Percentiles rank a stretch among this genome's conserved stretches.
Evolutionary conservation across 306 rosid genomes (phyloP).

Genomic region (Citrullus amarus): DNA sequence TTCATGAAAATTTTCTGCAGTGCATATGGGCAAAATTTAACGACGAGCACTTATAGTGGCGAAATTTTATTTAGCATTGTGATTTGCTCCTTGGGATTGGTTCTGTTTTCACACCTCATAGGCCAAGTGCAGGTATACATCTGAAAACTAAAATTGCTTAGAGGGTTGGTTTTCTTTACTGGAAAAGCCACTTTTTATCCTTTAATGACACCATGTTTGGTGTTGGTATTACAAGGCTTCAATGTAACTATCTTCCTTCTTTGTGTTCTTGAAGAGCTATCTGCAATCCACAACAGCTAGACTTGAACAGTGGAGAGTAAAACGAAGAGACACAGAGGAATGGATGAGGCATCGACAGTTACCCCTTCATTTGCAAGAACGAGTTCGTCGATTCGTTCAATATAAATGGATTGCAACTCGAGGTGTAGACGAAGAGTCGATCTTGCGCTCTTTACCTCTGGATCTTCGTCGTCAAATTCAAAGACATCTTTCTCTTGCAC

Average conservation of each 20-base stretch:
- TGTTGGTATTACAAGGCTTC: not conserved
- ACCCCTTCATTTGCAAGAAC: slow-evolving; percentile 57
- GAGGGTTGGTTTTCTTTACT: not conserved
- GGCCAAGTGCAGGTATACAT: slow-evolving; percentile 78
- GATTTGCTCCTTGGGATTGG: slow-evolving; percentile 59
- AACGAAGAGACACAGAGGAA: slow-evolving; percentile 76
- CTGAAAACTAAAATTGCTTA: not conserved
- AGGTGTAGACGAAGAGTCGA: slow-evolving; percentile 83
- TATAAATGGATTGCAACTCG: slow-evolving; percentile 84
- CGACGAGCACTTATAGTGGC: slow-evolving; percentile 28
- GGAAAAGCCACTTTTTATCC: not conserved
- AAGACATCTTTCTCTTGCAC: slow-evolving; percentile 74
- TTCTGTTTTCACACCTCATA: slow-evolving; percentile 78
- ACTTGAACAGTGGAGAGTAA: slow-evolving; percentile 86
- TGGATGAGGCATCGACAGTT: slow-evolving; percentile 97
- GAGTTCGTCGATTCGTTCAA: slow-evolving; percentile 70
- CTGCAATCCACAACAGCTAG: slow-evolving; percentile 76
- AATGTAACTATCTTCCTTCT: not conserved
- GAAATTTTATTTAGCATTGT: slow-evolving; percentile 52
- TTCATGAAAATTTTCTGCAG: slow-evolving; percentile 23
- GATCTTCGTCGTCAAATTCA: slow-evolving; percentile 81
- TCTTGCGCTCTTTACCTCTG: slow-evolving; percentile 56
- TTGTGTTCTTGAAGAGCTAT: slow-evolving; percentile 32
- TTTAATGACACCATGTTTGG: not conserved
- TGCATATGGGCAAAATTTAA: slow-evolving; percentile 67